These are phyloP conservation scores for Cladosporium sp. DNA, from an alignment of 2,329 filamentous ascomycete genomes.

Conservation along the genomic window DNA sequence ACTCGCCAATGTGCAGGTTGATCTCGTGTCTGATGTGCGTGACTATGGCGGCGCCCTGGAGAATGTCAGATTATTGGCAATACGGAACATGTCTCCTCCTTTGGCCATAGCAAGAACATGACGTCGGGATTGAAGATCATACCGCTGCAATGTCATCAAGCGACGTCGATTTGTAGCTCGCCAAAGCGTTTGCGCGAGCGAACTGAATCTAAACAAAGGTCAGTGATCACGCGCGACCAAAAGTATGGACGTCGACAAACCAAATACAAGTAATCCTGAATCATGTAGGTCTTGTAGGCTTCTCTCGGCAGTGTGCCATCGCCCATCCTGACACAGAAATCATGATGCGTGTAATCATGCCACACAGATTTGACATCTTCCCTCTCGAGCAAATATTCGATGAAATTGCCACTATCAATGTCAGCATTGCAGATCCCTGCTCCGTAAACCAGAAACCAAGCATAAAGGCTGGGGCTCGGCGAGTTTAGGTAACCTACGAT, in stretches of 20 bases:
- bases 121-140: constrained; percentile 34
- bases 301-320: constrained; percentile 72
- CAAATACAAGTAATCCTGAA: constrained; percentile 90
- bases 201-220: constrained; percentile 69
- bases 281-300: constrained; percentile 83
- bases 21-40: constrained; percentile 78
- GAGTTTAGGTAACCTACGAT: constrained; percentile 48
- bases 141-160: constrained; percentile 73
- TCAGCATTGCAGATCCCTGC: neutral
- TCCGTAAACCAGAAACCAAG: neutral
- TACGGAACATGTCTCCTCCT: neutral
- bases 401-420: constrained; percentile 63
- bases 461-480: neutral
- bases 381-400: constrained; percentile 78
- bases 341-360: constrained; percentile 76
- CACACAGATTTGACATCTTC: constrained; percentile 74
- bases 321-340: constrained; percentile 77
- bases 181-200: constrained; percentile 79
- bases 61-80: constrained; percentile 20
- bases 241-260: neutral
- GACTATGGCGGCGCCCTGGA: constrained; percentile 68
- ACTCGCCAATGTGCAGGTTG: constrained; percentile 79
- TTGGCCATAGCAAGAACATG: neutral
- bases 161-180: constrained; percentile 78
- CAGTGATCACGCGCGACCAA: constrained; percentile 5